Base-by-base conservation (phyloP, 305 asterid genomes). In the Fraxinus latifolia region DNA sequence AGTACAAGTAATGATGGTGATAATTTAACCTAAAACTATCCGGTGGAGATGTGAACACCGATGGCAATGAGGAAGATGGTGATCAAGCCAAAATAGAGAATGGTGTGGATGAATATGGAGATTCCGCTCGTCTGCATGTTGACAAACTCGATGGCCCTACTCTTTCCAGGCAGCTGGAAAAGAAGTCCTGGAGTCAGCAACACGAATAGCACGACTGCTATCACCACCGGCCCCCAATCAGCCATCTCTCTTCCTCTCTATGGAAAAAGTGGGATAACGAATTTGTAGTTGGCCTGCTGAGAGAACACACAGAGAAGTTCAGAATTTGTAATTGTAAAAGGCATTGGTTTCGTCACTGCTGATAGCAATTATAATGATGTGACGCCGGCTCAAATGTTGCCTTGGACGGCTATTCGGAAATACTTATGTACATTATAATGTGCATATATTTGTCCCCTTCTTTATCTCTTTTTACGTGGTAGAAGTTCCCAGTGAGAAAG, bases 71-170 rank as follows among this genome's bases (percentile, higher is more conserved):
- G 88, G 12, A 90, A 79, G 79, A 90, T 86, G 62, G 89, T 84
- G 73, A 87, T 81, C 1, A 86, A 74, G 0, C 87, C 92, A 0
- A 89, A 84, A 81, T 87, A 90, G 89, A 90, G 82, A 42, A 90
- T 82, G 0, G 93, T 80, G 77, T 89, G 93, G 3, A 90, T 88
- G 3, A 79, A 81, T 21, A 90, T 87, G 4, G 93, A 84, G 47
- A 86, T 68, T 3, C 93, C 91, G 75, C 88, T 90, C 1, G 93
- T 90, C 53, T 77, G 84, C 92, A 90, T 84, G 86, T 86, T 89
- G 42, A 32, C 44, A 32, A 90, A 87, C 83, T 87, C 91, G 15
- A 89, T 53, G 4, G 81, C 76, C 83, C 74, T 82, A 32, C 37
- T 73, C 36, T 81, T 77, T 12, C 92, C 92, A 0, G 93, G 93